Evolutionary conservation across 2,329 filamentous ascomycete species (phyloP).

Genomic region (Sarocladium brachiariae): DNA sequence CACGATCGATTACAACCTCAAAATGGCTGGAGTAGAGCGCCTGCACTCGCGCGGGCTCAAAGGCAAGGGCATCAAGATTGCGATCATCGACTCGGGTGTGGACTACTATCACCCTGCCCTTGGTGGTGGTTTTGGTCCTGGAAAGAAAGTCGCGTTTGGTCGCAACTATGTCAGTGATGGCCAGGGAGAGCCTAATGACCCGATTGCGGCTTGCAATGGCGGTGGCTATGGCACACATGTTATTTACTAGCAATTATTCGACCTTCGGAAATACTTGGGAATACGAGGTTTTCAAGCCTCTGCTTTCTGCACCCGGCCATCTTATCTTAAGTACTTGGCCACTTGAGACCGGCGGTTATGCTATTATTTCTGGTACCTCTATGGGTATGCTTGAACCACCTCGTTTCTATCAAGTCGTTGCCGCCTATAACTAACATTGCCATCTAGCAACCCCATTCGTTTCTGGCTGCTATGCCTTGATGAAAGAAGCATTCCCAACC

Average conservation of each 20-base stretch:
- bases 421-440: too few species aligned
- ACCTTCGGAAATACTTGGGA: slow-evolving; percentile 11
- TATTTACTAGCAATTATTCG: slow-evolving; percentile 11
- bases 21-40: slow-evolving; percentile 18
- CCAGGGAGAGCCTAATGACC: slow-evolving; percentile 10
- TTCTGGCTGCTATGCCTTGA: slow-evolving; percentile 25
- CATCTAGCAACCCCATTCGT: slow-evolving; percentile 26
- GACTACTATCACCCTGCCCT: slow-evolving; percentile 18
- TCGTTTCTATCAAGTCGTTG: too few species aligned
- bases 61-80: slow-evolving; percentile 18
- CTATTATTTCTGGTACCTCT: slow-evolving; percentile 28
- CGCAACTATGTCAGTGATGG: slow-evolving; percentile 15
- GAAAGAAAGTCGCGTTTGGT: slow-evolving; percentile 16
- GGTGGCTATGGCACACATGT: slow-evolving; percentile 35
- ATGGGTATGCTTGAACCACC: slow-evolving; percentile 17
- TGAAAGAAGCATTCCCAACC: slow-evolving; percentile 25
- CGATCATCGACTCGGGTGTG: slow-evolving; percentile 19
- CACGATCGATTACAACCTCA: slow-evolving; percentile 10
- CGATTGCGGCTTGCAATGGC: slow-evolving; percentile 17
- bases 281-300: slow-evolving; percentile 21
- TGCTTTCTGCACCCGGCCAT: slow-evolving; percentile 27
- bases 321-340: slow-evolving; percentile 28
- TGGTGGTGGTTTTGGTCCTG: slow-evolving; percentile 16
- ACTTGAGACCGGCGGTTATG: slow-evolving; percentile 22
- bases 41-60: slow-evolving; percentile 16